Percentiles rank a stretch among this genome's conserved stretches.
These are phyloP conservation scores for Arthonia radiata DNA, from an alignment of 495 filamentous ascomycete species.

Conservation along the genomic window DNA sequence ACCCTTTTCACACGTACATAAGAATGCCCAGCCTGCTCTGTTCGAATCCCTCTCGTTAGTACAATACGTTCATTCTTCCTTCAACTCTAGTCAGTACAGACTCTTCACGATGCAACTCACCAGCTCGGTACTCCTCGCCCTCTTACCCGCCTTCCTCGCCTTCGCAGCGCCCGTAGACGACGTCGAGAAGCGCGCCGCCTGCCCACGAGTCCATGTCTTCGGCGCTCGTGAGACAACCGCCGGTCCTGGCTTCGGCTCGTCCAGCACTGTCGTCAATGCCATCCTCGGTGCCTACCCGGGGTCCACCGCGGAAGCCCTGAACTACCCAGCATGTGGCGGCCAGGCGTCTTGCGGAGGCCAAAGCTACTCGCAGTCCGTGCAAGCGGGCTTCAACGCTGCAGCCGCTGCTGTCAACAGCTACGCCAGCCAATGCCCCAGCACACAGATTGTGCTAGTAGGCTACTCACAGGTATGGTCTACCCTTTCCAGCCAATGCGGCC, in stretches of 20 bases:
- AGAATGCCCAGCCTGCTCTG: too few relatives aligned
- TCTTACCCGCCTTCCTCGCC: too few relatives aligned
- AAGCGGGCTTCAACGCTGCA: slow-evolving; percentile 4
- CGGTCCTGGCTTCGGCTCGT: slow-evolving; percentile 26
- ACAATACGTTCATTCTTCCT: too few relatives aligned
- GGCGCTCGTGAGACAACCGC: slow-evolving; percentile 19
- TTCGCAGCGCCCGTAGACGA: slow-evolving; percentile 2
- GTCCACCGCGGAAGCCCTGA: slow-evolving; percentile 28
- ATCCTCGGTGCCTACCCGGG: slow-evolving; percentile 21
- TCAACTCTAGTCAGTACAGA: too few relatives aligned
- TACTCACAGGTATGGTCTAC: slow-evolving; percentile 1
- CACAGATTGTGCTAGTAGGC: slow-evolving; percentile 6
- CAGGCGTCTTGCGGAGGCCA: too few relatives aligned
- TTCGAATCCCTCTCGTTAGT: too few relatives aligned
- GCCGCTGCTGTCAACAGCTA: slow-evolving; percentile 2
- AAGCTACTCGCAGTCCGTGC: slow-evolving; percentile 4
- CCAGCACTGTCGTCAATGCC: slow-evolving; percentile 24
- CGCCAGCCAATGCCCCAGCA: slow-evolving; percentile 3
- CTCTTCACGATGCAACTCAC: too few relatives aligned
- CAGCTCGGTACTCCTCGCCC: too few relatives aligned
- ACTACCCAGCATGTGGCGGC: slow-evolving; percentile 37
- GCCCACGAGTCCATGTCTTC: slow-evolving; percentile 11
- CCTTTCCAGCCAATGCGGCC: too few relatives aligned
- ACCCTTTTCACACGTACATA: too few relatives aligned
- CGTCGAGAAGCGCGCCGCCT: slow-evolving; percentile 3